These are phyloP conservation scores for Golubevia pallescens DNA, from an alignment of 1,284 basidiomycete genomes.

Conservation along the genomic window DNA sequence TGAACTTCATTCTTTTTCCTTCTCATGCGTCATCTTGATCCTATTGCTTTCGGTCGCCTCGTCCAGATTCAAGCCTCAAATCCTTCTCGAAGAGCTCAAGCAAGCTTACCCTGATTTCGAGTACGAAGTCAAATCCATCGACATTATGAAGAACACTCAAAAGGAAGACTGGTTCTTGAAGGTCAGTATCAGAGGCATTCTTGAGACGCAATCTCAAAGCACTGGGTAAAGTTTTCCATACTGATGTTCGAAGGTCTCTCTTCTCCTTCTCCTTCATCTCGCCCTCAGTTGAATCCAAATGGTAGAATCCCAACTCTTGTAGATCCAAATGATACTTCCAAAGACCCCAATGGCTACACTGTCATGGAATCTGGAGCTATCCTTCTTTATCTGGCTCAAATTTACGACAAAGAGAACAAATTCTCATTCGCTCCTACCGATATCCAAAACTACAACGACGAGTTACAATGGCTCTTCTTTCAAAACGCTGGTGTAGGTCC, in stretches of 20 bases:
- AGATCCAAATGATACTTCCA: constrained; percentile 16
- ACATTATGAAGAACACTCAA: constrained; percentile 20
- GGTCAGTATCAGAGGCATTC: constrained; percentile 9
- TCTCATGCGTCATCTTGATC: no score
- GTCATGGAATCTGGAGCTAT: constrained; percentile 29
- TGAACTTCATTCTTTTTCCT: no score
- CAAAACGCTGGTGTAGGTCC: constrained; percentile 11
- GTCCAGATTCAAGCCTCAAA: no score
- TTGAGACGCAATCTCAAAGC: constrained; percentile 15
- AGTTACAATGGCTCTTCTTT: constrained; percentile 19
- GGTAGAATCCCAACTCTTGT: constrained; percentile 3
- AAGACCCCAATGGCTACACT: constrained; percentile 13
- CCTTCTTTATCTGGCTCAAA: constrained; percentile 15
- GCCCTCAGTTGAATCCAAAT: not conserved
- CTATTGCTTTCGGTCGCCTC: no score
- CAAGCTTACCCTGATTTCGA: constrained; percentile 17
- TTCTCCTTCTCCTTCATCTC: not conserved
- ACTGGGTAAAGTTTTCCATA: not conserved
- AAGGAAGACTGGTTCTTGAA: constrained; percentile 18
- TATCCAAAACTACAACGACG: constrained; percentile 8
- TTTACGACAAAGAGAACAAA: constrained; percentile 24
- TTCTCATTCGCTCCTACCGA: constrained; percentile 12
- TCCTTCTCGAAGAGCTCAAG: constrained; percentile 7
- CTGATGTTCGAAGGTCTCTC: not conserved
- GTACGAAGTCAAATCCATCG: constrained; percentile 20